These are phyloP conservation scores for Glaciozyma martinii DNA, from an alignment of 768 basidiomycete genomes.

Conservation along the genomic window DNA sequence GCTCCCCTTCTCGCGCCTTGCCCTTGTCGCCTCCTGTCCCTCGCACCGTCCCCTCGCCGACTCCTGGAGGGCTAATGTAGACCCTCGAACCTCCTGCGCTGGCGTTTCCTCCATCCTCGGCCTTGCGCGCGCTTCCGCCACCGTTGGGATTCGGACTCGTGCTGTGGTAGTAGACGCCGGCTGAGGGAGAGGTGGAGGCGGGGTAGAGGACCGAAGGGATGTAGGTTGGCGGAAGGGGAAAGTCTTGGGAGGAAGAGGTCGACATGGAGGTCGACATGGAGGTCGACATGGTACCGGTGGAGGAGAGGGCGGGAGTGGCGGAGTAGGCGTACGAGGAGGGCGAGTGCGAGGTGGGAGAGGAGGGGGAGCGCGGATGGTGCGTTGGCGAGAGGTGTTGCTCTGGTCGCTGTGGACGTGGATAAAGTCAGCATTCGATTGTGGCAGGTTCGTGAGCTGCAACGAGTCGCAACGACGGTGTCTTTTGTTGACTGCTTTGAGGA, in stretches of 20 bases:
- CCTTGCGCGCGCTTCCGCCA: background rate
- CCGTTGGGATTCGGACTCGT: background rate
- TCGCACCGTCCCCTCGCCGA: background rate
- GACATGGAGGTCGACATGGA: background rate
- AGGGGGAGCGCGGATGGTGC: background rate
- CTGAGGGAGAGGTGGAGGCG: background rate
- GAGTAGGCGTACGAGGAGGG: background rate
- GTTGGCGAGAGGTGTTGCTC: background rate
- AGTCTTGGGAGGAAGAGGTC: slow-evolving; percentile 3
- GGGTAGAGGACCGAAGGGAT: background rate
- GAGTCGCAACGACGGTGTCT: too few species aligned
- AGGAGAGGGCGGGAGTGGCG: background rate
- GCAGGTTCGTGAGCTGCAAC: too few species aligned
- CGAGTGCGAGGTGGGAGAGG: background rate
- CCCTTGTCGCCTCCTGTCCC: background rate
- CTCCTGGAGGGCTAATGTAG: background rate
- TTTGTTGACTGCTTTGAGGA: too few species aligned
- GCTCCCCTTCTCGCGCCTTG: background rate
- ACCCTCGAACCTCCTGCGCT: background rate
- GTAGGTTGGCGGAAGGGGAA: background rate
- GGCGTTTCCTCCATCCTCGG: background rate
- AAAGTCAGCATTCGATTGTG: too few species aligned
- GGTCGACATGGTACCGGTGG: background rate
- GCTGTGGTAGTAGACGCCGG: background rate
- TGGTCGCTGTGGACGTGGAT: too few species aligned